phyloP scores from a whole-genome alignment of 1,284 basidiomycete species.

The Cutaneotrichosporon arboriforme region DNA sequence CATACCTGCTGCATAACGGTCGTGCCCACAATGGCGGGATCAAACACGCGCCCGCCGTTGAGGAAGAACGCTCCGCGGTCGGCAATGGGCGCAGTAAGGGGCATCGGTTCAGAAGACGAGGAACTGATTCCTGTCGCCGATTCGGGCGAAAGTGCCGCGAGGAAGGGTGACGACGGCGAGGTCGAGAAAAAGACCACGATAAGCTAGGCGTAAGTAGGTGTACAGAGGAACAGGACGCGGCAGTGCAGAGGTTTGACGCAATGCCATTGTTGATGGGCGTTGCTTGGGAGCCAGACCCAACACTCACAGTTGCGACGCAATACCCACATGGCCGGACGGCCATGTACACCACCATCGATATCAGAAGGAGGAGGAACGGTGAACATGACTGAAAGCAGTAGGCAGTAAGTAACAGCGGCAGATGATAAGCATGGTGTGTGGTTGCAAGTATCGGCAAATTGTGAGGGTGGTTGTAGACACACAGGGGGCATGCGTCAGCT shows the following conservation, averaged over 20 bases:
- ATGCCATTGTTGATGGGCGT: no score
- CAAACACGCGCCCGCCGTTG: slow-evolving; percentile 30
- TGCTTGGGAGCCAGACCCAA: not conserved
- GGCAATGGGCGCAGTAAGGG: slow-evolving; percentile 17
- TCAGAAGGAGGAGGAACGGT: slow-evolving; percentile 27
- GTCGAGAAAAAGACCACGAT: slow-evolving; percentile 35
- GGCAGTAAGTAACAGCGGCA: not conserved
- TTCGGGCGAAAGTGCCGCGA: slow-evolving; percentile 14
- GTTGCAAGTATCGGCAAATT: not conserved
- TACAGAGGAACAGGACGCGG: not conserved
- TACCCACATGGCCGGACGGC: slow-evolving; percentile 35
- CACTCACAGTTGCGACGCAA: slow-evolving; percentile 32
- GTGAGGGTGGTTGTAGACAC: not conserved
- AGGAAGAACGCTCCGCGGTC: slow-evolving; percentile 29
- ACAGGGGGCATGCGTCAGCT: not conserved
- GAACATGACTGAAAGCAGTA: slow-evolving; percentile 23
- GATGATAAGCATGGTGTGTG: not conserved
- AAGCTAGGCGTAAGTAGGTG: slow-evolving; percentile 20
- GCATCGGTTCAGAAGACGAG: slow-evolving; percentile 1
- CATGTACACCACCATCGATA: slow-evolving; percentile 25
- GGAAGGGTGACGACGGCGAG: slow-evolving; percentile 39
- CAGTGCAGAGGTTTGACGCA: not conserved
- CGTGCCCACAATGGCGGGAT: slow-evolving; percentile 34
- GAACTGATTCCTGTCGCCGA: not conserved
- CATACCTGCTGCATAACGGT: slow-evolving; percentile 18